Conservation (phyloP, 495 filamentous ascomycete species). For the Jackrogersella multiformis region DNA sequence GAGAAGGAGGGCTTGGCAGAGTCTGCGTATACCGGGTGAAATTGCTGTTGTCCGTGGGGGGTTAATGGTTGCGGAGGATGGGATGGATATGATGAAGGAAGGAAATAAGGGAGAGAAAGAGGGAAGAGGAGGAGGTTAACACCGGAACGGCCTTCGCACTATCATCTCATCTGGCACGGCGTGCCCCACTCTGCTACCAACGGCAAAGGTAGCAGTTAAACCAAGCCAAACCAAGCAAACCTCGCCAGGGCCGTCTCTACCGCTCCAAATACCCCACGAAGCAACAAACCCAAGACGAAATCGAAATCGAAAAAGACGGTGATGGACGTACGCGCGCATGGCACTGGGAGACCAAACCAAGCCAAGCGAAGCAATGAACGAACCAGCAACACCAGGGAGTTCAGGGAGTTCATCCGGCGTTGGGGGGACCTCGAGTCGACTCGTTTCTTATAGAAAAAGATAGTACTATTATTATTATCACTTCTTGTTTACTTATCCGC, state of each 20-base stretch:
- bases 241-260: background rate
- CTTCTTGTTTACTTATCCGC: background rate
- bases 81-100: background rate
- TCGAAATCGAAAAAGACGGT: background rate
- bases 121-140: too few species aligned
- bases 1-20: conserved; percentile 66
- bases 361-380: background rate
- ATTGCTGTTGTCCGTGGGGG: too few species aligned
- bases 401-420: background rate
- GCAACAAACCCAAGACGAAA: background rate
- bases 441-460: conserved; percentile 6
- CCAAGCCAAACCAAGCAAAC: too few species aligned
- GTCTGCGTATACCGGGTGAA: conserved; percentile 26
- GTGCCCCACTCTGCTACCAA: too few species aligned
- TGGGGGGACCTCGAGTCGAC: background rate
- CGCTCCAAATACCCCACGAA: background rate
- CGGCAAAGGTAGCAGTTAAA: too few species aligned
- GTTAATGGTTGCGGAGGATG: background rate
- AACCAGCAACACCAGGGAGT: background rate
- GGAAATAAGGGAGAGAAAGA: too few species aligned
- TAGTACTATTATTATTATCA: too few species aligned
- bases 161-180: too few species aligned
- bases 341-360: background rate
- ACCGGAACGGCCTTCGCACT: too few species aligned
- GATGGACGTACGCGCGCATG: background rate